Conservation (phyloP, 129 eudicot genomes). For the Tanacetum coccineum region DNA sequence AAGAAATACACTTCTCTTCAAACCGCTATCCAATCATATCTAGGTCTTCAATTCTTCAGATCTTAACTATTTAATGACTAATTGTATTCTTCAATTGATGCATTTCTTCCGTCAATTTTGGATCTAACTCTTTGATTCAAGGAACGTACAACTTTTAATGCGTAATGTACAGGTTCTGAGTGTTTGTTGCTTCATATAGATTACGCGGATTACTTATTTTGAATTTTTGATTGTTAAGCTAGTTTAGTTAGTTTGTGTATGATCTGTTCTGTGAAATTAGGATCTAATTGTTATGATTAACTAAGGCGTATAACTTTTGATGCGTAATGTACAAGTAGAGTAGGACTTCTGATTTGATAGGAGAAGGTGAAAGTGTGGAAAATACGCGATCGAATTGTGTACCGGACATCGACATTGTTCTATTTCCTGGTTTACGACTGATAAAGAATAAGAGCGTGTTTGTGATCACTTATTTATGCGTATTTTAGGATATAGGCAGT, state of each 20-base stretch:
- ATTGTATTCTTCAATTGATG: too few species aligned
- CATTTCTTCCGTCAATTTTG: too few species aligned
- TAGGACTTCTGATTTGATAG: background rate
- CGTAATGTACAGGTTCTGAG: too few species aligned
- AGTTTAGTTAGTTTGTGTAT: too few species aligned
- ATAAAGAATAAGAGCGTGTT: too few species aligned
- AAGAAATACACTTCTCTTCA: conserved; percentile 64
- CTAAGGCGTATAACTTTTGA: background rate
- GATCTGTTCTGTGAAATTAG: background rate
- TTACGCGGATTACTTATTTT: too few species aligned
- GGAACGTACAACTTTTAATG: too few species aligned
- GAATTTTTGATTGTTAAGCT: too few species aligned
- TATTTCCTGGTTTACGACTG: conserved; percentile 1
- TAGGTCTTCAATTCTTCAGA: conserved; percentile 39
- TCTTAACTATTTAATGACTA: too few species aligned
- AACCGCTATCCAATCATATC: conserved; percentile 60
- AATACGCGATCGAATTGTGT: background rate
- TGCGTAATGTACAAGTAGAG: conserved; percentile 12
- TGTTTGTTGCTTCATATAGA: too few species aligned
- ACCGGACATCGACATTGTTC: conserved; percentile 11
- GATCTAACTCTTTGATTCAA: too few species aligned
- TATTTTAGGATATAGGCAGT: background rate
- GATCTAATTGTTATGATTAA: conserved; percentile 11
- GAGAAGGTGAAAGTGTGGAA: background rate
- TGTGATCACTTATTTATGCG: too few species aligned